A percentile compares a stretch with the other conserved stretches of the same genome.
phyloP scores from a whole-genome alignment of 2,329 filamentous ascomycete species.

The Coniochaeta sp. region DNA sequence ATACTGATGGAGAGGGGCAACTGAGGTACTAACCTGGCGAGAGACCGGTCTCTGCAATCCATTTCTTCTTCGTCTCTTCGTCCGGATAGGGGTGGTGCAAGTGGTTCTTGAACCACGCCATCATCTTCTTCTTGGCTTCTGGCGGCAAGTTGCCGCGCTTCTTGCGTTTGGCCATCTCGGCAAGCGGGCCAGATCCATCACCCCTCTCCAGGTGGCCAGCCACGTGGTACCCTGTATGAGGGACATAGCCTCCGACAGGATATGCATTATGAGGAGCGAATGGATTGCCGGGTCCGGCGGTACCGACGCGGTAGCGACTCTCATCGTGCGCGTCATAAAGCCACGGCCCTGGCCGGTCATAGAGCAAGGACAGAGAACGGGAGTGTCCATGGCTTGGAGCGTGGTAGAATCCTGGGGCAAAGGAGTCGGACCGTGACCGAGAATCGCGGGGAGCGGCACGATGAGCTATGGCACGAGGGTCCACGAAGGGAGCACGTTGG shows the following conservation, averaged over 20 bases:
- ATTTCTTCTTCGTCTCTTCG: conserved; percentile 78
- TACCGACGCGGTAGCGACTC: not conserved
- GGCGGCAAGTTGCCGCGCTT: conserved; percentile 85
- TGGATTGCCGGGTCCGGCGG: not conserved
- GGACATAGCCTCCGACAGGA: not conserved
- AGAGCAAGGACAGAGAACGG: not conserved
- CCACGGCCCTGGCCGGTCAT: not conserved
- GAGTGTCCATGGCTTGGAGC: not conserved
- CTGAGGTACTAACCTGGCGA: not conserved
- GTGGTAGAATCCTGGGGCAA: not conserved
- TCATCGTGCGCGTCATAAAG: not conserved
- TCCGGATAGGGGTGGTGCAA: conserved; percentile 77
- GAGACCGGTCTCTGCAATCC: conserved; percentile 53
- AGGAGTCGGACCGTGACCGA: not conserved
- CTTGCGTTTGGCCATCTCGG: conserved; percentile 25
- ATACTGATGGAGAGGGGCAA: not conserved
- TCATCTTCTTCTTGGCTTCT: conserved; percentile 74
- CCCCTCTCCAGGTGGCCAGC: not conserved
- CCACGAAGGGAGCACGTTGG: not conserved
- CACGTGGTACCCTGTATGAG: not conserved
- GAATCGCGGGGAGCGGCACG: not conserved
- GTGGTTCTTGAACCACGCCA: conserved; percentile 73
- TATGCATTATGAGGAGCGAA: not conserved
- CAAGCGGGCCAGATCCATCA: not conserved
- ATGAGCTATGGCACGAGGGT: not conserved